phyloP scores from a whole-genome alignment of 2,329 filamentous ascomycete genomes.

The Hypoxylon sp. region DNA sequence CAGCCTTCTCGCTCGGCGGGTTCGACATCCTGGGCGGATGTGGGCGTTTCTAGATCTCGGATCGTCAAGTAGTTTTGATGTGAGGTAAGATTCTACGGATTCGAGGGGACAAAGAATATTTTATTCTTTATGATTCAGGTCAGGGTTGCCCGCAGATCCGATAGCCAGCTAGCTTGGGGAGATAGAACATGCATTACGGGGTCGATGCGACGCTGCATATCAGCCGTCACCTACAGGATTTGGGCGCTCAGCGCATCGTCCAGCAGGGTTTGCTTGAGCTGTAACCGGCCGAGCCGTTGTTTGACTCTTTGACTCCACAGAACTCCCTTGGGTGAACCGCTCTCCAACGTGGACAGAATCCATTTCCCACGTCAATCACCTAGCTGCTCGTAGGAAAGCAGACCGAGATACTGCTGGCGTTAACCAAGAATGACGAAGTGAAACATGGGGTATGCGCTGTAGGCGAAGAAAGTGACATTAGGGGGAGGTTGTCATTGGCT shows the following conservation, averaged over 20 bases:
- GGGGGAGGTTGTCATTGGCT: conserved; percentile 26
- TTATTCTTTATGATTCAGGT: conserved; percentile 23
- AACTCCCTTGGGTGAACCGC: neutral
- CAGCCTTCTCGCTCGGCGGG: conserved; percentile 33
- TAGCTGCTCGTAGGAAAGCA: neutral
- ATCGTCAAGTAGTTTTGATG: conserved; percentile 9
- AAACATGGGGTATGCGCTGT: conserved; percentile 9
- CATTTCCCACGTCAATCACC: neutral
- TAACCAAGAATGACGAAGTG: conserved; percentile 17
- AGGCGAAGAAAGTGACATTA: conserved; percentile 10
- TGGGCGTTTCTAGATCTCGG: neutral
- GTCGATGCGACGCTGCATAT: conserved; percentile 42
- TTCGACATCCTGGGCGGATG: conserved; percentile 34
- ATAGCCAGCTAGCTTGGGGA: conserved; percentile 19
- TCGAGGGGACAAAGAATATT: conserved; percentile 5
- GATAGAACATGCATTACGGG: conserved; percentile 32
- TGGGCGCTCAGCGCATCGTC: neutral
- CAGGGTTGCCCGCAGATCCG: neutral
- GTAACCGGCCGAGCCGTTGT: conserved; percentile 12
- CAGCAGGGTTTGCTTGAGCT: conserved; percentile 15
- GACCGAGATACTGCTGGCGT: neutral
- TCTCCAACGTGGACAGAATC: neutral
- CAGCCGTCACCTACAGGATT: conserved; percentile 20
- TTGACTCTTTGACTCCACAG: conserved; percentile 1
- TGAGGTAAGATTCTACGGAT: neutral